Conservation (phyloP, 352 stramenopile genomes). For the Phytopythium montanum region DNA sequence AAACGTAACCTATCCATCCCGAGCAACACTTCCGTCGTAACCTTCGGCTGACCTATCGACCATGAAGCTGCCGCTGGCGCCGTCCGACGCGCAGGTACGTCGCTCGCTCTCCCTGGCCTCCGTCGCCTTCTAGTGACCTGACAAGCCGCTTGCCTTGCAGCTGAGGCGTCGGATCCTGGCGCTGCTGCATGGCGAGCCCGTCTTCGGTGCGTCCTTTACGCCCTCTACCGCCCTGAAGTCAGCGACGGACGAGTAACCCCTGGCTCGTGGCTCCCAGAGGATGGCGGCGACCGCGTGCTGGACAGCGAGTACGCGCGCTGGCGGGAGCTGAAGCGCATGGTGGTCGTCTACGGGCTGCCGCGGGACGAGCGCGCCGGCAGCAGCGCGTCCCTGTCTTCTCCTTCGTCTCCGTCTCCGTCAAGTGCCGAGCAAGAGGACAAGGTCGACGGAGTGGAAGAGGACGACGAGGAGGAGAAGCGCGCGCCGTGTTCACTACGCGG, state of each 20-base stretch:
- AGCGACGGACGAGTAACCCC: no score
- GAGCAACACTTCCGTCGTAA: no score
- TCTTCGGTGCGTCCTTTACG: constrained; percentile 36
- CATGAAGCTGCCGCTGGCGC: constrained; percentile 10
- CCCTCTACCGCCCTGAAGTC: no score
- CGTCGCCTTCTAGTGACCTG: background rate
- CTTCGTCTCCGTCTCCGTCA: background rate
- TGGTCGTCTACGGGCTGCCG: constrained; percentile 75
- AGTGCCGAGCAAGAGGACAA: constrained; percentile 2
- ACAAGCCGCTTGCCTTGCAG: constrained; percentile 9
- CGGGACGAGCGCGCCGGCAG: constrained; percentile 25
- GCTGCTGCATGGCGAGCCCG: constrained; percentile 36
- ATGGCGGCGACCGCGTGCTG: constrained; percentile 31
- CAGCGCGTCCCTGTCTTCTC: background rate
- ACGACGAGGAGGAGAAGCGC: background rate
- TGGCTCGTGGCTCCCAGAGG: constrained; percentile 16
- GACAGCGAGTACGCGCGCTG: constrained; percentile 70
- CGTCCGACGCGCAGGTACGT: constrained; percentile 24
- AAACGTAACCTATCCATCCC: no score
- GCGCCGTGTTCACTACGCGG: constrained; percentile 66
- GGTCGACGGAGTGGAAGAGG: background rate
- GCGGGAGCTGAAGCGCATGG: constrained; percentile 79
- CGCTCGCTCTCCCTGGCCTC: background rate
- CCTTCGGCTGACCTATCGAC: no score
- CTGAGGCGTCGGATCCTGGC: constrained; percentile 42